Conservation (phyloP, 2,329 filamentous ascomycete genomes). For the Apiospora saccharicola region DNA sequence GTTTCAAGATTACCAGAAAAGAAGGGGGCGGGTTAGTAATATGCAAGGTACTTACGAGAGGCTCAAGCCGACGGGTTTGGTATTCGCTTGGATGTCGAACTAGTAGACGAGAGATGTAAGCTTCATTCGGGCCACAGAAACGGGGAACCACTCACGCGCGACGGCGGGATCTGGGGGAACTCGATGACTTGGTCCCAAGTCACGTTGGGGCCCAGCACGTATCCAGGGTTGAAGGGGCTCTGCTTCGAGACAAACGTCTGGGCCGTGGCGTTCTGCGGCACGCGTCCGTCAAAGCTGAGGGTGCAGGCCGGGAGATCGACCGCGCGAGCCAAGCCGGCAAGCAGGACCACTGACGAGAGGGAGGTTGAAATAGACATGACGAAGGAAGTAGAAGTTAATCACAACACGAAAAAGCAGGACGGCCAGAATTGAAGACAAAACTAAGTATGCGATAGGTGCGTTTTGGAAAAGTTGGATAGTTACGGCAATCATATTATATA, state of each 20-base stretch:
- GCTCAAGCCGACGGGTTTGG: slow-evolving; percentile 23
- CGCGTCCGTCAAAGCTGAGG: slow-evolving; percentile 23
- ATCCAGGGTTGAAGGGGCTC: slow-evolving; percentile 22
- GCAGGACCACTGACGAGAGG: neutral
- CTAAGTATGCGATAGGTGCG: neutral
- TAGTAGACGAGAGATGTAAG: neutral
- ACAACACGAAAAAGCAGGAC: neutral
- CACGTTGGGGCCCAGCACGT: slow-evolving; percentile 23
- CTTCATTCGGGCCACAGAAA: neutral
- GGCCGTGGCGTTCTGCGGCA: slow-evolving; percentile 19
- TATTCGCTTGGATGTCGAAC: slow-evolving; percentile 9
- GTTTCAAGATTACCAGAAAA: too few species aligned
- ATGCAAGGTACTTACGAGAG: neutral
- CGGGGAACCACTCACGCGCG: slow-evolving; percentile 7
- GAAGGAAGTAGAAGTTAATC: neutral
- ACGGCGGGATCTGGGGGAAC: slow-evolving; percentile 22
- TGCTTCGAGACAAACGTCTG: slow-evolving; percentile 17
- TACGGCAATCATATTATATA: neutral
- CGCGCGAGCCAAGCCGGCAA: slow-evolving; percentile 16
- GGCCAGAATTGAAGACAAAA: neutral
- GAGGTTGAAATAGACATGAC: neutral
- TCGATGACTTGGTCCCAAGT: slow-evolving; percentile 24
- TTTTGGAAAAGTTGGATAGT: neutral
- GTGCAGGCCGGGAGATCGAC: slow-evolving; percentile 1
- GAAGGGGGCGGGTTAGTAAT: too few species aligned